A percentile compares a stretch with the other conserved stretches of the same genome.
Conservation (phyloP, 305 asterid species). For the Fraxinus xanthoxyloides region DNA sequence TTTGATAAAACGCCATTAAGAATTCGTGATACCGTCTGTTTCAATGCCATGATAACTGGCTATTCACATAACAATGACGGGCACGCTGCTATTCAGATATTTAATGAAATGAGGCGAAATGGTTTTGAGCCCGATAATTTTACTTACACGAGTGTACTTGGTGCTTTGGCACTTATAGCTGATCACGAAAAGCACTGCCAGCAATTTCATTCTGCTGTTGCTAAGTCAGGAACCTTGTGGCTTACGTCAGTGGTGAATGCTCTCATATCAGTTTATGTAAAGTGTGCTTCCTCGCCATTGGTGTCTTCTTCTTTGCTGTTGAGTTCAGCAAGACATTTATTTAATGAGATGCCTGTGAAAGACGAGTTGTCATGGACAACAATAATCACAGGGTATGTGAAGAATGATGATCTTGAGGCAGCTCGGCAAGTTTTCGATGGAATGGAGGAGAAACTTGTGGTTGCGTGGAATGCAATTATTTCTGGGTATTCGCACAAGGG, state of each 20-base stretch:
- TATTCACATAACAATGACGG: constrained; percentile 66
- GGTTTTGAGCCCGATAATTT: constrained; percentile 60
- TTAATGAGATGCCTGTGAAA: constrained; percentile 67
- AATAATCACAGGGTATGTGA: constrained; percentile 80
- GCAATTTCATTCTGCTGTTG: constrained; percentile 69
- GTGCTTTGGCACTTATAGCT: constrained; percentile 60
- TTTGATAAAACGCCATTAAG: constrained; percentile 52
- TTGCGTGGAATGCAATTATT: constrained; percentile 92
- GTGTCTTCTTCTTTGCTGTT: constrained; percentile 43
- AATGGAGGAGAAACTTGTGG: constrained; percentile 72
- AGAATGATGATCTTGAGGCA: constrained; percentile 56
- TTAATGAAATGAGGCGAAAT: constrained; percentile 53
- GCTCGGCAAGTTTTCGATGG: constrained; percentile 71
- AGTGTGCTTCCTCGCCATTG: constrained; percentile 64
- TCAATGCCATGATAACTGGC: constrained; percentile 83
- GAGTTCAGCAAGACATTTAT: constrained; percentile 62
- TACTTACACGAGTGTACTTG: constrained; percentile 64
- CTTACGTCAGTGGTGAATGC: constrained; percentile 76
- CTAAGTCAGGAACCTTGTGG: constrained; percentile 56
- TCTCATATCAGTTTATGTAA: constrained; percentile 68
- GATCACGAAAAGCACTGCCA: constrained; percentile 61
- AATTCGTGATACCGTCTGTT: constrained; percentile 66
- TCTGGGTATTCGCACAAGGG: constrained; percentile 84
- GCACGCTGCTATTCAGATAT: constrained; percentile 57
- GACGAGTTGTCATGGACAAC: constrained; percentile 88